A percentile compares a stretch with the other conserved stretches of the same genome.
Evolutionary conservation across 768 basidiomycete genomes (phyloP).

Genomic region (Hortiboletus flavorubellus): DNA sequence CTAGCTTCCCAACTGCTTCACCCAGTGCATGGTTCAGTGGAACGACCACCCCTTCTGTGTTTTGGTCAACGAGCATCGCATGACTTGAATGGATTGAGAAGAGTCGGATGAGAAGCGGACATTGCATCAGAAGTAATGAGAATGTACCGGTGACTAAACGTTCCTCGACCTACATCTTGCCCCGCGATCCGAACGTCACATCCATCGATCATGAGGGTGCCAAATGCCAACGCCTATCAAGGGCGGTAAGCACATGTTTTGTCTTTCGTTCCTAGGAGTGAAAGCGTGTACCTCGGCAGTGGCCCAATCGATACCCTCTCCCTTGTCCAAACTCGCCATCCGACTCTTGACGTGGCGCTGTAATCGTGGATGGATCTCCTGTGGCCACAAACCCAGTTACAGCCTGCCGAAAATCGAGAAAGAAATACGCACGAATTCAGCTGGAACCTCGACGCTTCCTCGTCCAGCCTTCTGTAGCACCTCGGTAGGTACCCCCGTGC

Average conservation of each 20-base stretch:
- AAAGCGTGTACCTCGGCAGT: slow-evolving; percentile 68
- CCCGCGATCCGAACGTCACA: slow-evolving; percentile 86
- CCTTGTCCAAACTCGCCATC: slow-evolving; percentile 62
- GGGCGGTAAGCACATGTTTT: not conserved
- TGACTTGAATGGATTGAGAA: slow-evolving; percentile 42
- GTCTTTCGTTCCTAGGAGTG: not conserved
- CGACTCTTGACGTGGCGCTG: slow-evolving; percentile 78
- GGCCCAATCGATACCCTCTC: slow-evolving; percentile 81
- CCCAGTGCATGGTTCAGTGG: slow-evolving; percentile 70
- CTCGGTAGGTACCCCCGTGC: slow-evolving; percentile 61
- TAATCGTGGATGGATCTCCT: slow-evolving; percentile 80
- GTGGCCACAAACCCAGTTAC: not conserved
- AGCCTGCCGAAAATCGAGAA: not conserved
- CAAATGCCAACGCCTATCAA: slow-evolving; percentile 78
- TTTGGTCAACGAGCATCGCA: slow-evolving; percentile 90
- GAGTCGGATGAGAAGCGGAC: not conserved
- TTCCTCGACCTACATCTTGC: slow-evolving; percentile 90
- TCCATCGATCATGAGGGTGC: slow-evolving; percentile 79
- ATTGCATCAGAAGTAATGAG: not conserved
- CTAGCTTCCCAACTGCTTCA: slow-evolving; percentile 61
- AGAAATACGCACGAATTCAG: slow-evolving; percentile 55
- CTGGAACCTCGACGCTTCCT: slow-evolving; percentile 61
- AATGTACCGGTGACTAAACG: slow-evolving; percentile 72
- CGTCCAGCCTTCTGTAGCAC: slow-evolving; percentile 57
- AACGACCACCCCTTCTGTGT: slow-evolving; percentile 72